Evolutionary conservation across 106 monocot species (phyloP).

Genomic region (Vanilla planifolia): DNA sequence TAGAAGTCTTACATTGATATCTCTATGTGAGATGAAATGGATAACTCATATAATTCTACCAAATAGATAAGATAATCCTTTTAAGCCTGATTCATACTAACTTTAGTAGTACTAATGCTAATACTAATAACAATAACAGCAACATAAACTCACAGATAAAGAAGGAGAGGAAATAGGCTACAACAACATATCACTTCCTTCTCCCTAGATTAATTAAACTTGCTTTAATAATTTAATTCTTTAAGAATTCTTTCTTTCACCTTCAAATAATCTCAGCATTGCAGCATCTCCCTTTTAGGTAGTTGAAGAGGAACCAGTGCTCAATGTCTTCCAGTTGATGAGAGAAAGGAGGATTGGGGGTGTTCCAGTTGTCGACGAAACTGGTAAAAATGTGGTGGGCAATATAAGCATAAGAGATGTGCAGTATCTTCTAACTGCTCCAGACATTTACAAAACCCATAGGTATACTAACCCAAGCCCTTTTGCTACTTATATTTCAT

Average conservation of each 20-base stretch:
- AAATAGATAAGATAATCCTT: too few relatives aligned
- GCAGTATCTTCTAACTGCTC: conserved; percentile 81
- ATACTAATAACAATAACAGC: too few relatives aligned
- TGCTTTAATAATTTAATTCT: neutral
- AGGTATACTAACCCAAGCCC: conserved; percentile 31
- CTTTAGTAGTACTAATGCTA: too few relatives aligned
- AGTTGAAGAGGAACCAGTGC: conserved; percentile 72
- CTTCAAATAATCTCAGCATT: neutral
- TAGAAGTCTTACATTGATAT: too few relatives aligned
- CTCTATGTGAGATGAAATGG: too few relatives aligned
- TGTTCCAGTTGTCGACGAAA: conserved; percentile 68
- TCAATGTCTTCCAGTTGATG: conserved; percentile 83
- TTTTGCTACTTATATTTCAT: neutral
- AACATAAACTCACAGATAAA: too few relatives aligned
- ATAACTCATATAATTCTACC: too few relatives aligned
- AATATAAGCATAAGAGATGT: conserved; percentile 98
- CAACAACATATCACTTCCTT: too few relatives aligned
- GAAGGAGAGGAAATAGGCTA: too few relatives aligned
- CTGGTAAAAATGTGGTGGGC: conserved; percentile 53
- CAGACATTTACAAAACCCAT: conserved; percentile 87
- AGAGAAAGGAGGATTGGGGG: conserved; percentile 74
- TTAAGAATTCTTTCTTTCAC: neutral
- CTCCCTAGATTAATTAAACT: too few relatives aligned
- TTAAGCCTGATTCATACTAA: too few relatives aligned
- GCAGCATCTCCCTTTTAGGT: conserved; percentile 27